phyloP scores from a whole-genome alignment of 2,329 filamentous ascomycete genomes.

The Biscogniauxia marginata region DNA sequence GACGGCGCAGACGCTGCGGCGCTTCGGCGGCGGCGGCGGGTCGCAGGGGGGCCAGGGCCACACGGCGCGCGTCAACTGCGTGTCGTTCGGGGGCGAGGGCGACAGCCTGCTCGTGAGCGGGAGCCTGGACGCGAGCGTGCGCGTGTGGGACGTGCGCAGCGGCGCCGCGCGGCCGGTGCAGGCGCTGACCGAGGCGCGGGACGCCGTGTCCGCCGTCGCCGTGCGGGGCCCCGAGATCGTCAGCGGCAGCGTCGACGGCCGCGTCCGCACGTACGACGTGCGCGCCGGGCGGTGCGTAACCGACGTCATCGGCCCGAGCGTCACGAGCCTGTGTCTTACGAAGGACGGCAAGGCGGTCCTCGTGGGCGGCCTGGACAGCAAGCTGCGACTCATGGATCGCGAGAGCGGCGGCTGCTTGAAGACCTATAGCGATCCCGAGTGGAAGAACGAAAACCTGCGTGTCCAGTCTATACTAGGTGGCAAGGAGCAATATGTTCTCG shows the following conservation, averaged over 20 bases:
- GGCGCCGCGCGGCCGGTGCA: constrained; percentile 63
- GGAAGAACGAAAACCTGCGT: constrained; percentile 68
- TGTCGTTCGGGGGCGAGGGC: constrained; percentile 56
- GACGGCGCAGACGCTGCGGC: constrained; percentile 71
- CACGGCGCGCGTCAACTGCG: constrained; percentile 69
- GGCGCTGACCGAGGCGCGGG: constrained; percentile 69
- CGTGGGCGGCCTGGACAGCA: constrained; percentile 73
- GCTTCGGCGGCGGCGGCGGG: constrained; percentile 63
- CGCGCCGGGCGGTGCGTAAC: constrained; percentile 68
- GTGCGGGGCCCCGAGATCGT: constrained; percentile 59
- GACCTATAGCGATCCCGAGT: constrained; percentile 59
- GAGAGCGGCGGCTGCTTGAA: constrained; percentile 70
- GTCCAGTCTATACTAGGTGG: constrained; percentile 73
- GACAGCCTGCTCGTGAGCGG: constrained; percentile 72
- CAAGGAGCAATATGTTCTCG: constrained; percentile 74
- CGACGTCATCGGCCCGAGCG: constrained; percentile 67
- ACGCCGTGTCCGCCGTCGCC: constrained; percentile 58
- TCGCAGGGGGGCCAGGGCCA: too few relatives aligned
- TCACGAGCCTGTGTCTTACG: constrained; percentile 74
- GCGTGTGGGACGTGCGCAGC: constrained; percentile 69
- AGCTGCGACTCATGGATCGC: constrained; percentile 78
- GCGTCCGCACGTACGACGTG: constrained; percentile 79
- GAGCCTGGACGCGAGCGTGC: constrained; percentile 73
- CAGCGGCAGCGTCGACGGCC: constrained; percentile 79
- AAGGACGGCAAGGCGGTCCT: constrained; percentile 73